Conservation (phyloP, 2,329 filamentous ascomycete species). For the Diaporthe citriasiana region DNA sequence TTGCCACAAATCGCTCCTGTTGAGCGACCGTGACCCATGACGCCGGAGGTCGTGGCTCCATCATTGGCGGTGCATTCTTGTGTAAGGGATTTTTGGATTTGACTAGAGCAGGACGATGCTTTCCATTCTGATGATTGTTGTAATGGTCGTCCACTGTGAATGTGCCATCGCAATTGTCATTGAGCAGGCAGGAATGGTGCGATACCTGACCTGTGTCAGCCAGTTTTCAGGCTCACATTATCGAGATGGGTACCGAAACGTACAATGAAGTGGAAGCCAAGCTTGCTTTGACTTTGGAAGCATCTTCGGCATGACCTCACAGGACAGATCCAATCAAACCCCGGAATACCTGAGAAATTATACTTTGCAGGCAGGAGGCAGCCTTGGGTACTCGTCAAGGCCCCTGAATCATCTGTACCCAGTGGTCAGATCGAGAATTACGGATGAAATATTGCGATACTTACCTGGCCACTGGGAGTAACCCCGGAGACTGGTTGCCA, state of each 20-base stretch:
- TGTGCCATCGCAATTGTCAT: constrained; percentile 39
- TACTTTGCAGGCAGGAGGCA: constrained; percentile 34
- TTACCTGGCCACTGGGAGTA: constrained; percentile 38
- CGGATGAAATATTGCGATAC: fast-evolving
- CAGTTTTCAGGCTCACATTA: background rate
- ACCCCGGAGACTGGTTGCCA: constrained; percentile 34
- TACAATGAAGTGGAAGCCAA: constrained; percentile 28
- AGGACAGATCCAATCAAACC: constrained; percentile 37
- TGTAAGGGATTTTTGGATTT: constrained; percentile 18
- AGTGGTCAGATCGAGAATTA: background rate
- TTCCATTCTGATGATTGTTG: background rate
- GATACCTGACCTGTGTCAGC: background rate
- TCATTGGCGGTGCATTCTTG: background rate
- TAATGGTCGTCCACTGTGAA: background rate
- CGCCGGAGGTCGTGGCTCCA: background rate
- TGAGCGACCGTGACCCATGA: background rate
- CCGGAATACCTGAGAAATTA: background rate
- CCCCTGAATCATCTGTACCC: constrained; percentile 13
- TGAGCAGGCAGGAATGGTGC: constrained; percentile 12
- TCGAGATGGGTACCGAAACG: background rate
- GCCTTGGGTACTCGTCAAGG: background rate
- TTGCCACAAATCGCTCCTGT: background rate
- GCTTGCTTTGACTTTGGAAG: background rate
- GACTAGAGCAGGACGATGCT: background rate
- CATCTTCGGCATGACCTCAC: constrained; percentile 2